phyloP scores from a whole-genome alignment of 441 rosid species.

The Euphorbia neoarborescens region DNA sequence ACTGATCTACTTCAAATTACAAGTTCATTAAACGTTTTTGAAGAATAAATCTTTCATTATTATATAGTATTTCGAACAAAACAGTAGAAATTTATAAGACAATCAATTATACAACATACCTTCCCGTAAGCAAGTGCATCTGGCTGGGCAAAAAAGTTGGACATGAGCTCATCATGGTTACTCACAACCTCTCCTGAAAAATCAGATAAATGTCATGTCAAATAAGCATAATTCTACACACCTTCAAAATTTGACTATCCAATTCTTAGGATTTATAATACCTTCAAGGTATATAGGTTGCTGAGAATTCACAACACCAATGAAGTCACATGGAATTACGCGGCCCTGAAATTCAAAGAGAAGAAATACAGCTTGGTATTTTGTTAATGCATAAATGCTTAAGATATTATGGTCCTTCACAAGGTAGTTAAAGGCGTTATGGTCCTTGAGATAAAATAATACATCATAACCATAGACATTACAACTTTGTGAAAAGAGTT shows the following conservation, averaged over 20 bases:
- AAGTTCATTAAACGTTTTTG: too few species aligned
- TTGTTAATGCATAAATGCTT: not conserved
- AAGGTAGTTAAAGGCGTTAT: too few species aligned
- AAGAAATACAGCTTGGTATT: slow-evolving; percentile 12
- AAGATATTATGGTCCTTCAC: not conserved
- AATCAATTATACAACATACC: slow-evolving; percentile 41
- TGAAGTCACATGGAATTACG: slow-evolving; percentile 84
- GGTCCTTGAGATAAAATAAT: too few species aligned
- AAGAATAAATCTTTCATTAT: not conserved
- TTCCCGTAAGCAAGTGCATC: slow-evolving; percentile 96
- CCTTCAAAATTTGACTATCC: slow-evolving; percentile 3
- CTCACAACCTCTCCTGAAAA: slow-evolving; percentile 72
- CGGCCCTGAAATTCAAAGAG: slow-evolving; percentile 57
- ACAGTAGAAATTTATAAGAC: not conserved
- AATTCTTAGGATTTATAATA: slow-evolving; percentile 17
- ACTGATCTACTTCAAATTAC: not conserved
- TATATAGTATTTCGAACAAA: not conserved
- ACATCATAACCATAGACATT: too few species aligned
- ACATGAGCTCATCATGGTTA: slow-evolving; percentile 97
- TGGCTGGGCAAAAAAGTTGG: slow-evolving; percentile 96
- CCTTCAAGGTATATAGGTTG: slow-evolving; percentile 86
- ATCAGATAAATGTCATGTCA: slow-evolving; percentile 11
- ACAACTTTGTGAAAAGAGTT: not conserved
- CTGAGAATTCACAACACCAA: slow-evolving; percentile 79
- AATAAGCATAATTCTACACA: not conserved